Evolutionary conservation across 176 grass and related monocot genomes (phyloP), one percentile per base, ranked within the genome.

Genomic region (Triticum monococcum): DNA sequence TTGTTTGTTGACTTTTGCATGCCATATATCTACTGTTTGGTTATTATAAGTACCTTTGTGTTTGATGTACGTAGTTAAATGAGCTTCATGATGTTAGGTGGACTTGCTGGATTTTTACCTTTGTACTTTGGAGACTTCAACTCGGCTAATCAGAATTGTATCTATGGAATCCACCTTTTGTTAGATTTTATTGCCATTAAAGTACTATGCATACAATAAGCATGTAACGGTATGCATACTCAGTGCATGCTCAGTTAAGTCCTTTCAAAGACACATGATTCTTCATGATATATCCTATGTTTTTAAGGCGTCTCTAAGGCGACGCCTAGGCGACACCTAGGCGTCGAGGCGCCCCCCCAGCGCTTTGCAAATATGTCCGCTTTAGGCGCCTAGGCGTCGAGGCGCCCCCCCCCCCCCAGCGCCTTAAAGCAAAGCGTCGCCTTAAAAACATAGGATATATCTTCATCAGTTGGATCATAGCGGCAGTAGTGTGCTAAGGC

Each of bases 171-270:
- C 22, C 57, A 74, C 5, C 17, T 67, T 75, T 69, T 9, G 17
- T 83, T 57, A 82, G n/a, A 38, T 82, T 75, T 66, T 87, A 30
- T 68, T 78, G 46, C 56, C 77, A 61, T 18, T 23, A 60, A 66
- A 52, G 56, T 76, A 14, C 25, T 16, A 74, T 66, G 12, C 60
- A 62, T 26, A 56, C 32, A 11, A 5, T 62, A 61, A 26, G 78
- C 63, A 64, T 20, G 59, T 25, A 60, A 75, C 25, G 37, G 66
- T 56, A 2, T 76, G 4, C 16, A 43, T 43, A 43, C 41, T 43
- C 24, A 76, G 35, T 76, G 18, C 26, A 75, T 46, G 35, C 25
- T 9, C 38, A 48, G 5, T 31, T 40, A 41, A 75, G 59, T 63
- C 24, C 24, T 71, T 84, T 26, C 14, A 13, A n/a, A 62, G 36